These are phyloP conservation scores for Sophora flavescens DNA, from an alignment of 306 rosid species.

Conservation along the genomic window DNA sequence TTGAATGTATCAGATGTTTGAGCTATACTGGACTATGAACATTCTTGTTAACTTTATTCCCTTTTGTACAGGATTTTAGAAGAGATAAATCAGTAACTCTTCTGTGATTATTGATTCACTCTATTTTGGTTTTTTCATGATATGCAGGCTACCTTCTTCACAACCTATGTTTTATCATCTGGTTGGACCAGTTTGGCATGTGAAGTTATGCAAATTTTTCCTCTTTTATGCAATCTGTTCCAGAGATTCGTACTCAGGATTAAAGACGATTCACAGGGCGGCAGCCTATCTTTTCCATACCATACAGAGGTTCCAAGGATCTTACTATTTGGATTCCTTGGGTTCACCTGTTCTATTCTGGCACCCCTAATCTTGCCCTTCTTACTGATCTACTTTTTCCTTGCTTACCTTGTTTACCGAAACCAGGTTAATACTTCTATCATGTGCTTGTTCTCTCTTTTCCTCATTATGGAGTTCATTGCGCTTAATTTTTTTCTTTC, in stretches of 20 bases:
- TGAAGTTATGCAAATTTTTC: slow-evolving; percentile 83
- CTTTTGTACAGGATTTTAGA: neutral
- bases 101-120: slow-evolving; percentile 33
- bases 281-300: slow-evolving; percentile 73
- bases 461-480: slow-evolving; percentile 25
- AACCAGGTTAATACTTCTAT: slow-evolving; percentile 75
- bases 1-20: slow-evolving; percentile 26
- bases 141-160: slow-evolving; percentile 87
- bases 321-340: slow-evolving; percentile 86
- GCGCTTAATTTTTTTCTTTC: slow-evolving; percentile 11
- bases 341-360: slow-evolving; percentile 86
- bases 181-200: slow-evolving; percentile 96
- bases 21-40: slow-evolving; percentile 22
- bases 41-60: slow-evolving; percentile 30
- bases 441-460: slow-evolving; percentile 20
- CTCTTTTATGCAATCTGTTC: slow-evolving; percentile 71
- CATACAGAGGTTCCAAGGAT: slow-evolving; percentile 90
- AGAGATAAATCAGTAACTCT: slow-evolving; percentile 20
- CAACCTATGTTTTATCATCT: slow-evolving; percentile 88
- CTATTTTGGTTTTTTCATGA: slow-evolving; percentile 33
- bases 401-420: slow-evolving; percentile 88
- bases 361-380: slow-evolving; percentile 90
- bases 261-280: slow-evolving; percentile 58
- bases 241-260: slow-evolving; percentile 61
- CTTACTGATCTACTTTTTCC: slow-evolving; percentile 84